A percentile compares a stretch with the other conserved stretches of the same genome.
These are phyloP conservation scores for Collybia nuda DNA, from an alignment of 768 basidiomycete genomes.

Conservation along the genomic window DNA sequence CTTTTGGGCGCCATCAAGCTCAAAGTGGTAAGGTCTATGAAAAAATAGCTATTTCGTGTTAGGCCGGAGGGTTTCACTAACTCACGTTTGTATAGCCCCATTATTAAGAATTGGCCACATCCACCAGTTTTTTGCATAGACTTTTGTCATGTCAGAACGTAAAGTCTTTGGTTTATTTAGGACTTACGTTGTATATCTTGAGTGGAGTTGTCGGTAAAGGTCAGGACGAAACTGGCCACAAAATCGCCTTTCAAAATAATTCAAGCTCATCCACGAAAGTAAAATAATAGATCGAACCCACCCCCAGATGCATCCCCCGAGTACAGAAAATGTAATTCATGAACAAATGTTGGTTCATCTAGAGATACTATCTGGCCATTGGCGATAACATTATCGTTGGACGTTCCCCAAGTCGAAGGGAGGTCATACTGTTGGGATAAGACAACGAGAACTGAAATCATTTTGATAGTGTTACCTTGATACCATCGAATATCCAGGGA, in stretches of 20 bases:
- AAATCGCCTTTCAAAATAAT: conserved; percentile 19
- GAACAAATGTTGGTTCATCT: conserved; percentile 30
- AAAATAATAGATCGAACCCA: conserved; percentile 10
- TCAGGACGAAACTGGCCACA: conserved; percentile 32
- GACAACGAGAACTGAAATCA: background rate
- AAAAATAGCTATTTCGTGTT: conserved; percentile 1
- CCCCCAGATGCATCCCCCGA: conserved; percentile 38
- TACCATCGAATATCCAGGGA: conserved; percentile 35
- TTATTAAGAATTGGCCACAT: conserved; percentile 37
- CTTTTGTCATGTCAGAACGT: conserved; percentile 18
- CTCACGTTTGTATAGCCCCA: conserved; percentile 44
- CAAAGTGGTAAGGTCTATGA: conserved; percentile 45
- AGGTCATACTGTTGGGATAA: conserved; percentile 34
- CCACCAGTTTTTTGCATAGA: conserved; percentile 47
- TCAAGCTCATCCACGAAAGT: background rate
- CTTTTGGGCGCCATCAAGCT: conserved; percentile 26
- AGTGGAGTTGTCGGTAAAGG: conserved; percentile 34
- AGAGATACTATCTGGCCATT: conserved; percentile 39
- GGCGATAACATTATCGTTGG: conserved; percentile 44
- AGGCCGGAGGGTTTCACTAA: background rate
- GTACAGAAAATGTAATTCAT: conserved; percentile 50
- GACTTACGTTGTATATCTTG: conserved; percentile 32
- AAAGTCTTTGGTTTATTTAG: too few species aligned
- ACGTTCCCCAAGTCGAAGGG: conserved; percentile 38
- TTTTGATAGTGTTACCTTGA: conserved; percentile 25